phyloP scores from a whole-genome alignment of 176 grass and related monocot species.

The Puya raimondii region DNA sequence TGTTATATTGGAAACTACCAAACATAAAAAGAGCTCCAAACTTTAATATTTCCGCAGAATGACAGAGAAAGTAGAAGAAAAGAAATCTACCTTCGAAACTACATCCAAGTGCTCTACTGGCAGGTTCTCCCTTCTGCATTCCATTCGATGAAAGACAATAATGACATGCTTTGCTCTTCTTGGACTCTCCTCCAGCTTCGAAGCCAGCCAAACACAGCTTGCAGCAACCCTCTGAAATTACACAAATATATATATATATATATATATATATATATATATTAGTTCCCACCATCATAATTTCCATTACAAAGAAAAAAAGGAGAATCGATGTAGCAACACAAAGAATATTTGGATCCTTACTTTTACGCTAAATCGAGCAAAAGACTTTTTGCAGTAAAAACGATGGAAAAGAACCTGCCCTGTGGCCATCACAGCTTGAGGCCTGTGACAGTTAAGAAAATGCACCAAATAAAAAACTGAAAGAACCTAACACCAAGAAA shows the following conservation, averaged over 20 bases:
- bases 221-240: conserved; percentile 72
- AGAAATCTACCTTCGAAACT: conserved; percentile 38
- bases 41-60: background rate
- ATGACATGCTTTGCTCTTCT: conserved; percentile 68
- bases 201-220: conserved; percentile 86
- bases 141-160: conserved; percentile 79
- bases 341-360: conserved; percentile 6
- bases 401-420: conserved; percentile 88
- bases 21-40: background rate
- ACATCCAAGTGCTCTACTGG: conserved; percentile 63
- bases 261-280: too few species aligned
- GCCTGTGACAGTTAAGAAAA: conserved; percentile 48
- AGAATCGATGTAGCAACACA: background rate
- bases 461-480: conserved; percentile 3
- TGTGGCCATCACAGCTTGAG: conserved; percentile 91
- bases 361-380: conserved; percentile 81
- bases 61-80: background rate
- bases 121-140: conserved; percentile 70
- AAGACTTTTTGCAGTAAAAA: conserved; percentile 96
- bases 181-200: conserved; percentile 85
- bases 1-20: background rate
- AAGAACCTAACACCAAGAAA: background rate
- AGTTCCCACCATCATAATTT: background rate
- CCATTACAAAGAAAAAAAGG: background rate
- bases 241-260: too few species aligned